These are phyloP conservation scores for Coniochaeta pulveracea DNA, from an alignment of 2,329 filamentous ascomycete species.

Conservation along the genomic window DNA sequence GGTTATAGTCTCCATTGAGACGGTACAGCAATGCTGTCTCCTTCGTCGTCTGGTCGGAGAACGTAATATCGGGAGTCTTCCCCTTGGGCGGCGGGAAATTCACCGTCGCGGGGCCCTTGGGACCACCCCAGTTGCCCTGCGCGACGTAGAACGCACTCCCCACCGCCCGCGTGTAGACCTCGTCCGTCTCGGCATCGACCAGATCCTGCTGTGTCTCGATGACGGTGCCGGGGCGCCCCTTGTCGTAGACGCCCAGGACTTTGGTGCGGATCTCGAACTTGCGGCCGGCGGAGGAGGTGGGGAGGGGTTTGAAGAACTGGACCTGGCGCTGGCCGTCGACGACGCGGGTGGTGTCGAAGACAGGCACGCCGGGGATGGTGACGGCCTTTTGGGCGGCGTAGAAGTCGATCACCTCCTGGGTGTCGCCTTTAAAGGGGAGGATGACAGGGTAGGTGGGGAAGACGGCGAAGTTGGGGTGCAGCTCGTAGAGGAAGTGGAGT, in stretches of 20 bases:
- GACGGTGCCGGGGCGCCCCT: conserved; percentile 73
- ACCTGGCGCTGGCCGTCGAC: conserved; percentile 80
- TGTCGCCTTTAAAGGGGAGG: conserved; percentile 69
- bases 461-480: conserved; percentile 74
- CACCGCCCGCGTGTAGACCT: conserved; percentile 59
- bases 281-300: conserved; percentile 56
- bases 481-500: conserved; percentile 86
- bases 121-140: conserved; percentile 75
- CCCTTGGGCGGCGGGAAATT: conserved; percentile 65
- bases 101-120: conserved; percentile 72
- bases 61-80: conserved; percentile 57
- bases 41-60: conserved; percentile 57
- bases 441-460: conserved; percentile 85
- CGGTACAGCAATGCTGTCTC: conserved; percentile 71
- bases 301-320: conserved; percentile 65
- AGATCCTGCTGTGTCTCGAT: conserved; percentile 69
- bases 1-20: conserved; percentile 91
- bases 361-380: conserved; percentile 65
- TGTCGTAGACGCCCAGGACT: conserved; percentile 81
- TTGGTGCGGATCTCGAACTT: conserved; percentile 68
- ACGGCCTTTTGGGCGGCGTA: conserved; percentile 56
- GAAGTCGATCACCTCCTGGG: conserved; percentile 74
- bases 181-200: conserved; percentile 56
- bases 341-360: conserved; percentile 61
- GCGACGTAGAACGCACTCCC: conserved; percentile 70